phyloP scores from a whole-genome alignment of 73 alveolate species.

The Paramecium sonneborni region DNA sequence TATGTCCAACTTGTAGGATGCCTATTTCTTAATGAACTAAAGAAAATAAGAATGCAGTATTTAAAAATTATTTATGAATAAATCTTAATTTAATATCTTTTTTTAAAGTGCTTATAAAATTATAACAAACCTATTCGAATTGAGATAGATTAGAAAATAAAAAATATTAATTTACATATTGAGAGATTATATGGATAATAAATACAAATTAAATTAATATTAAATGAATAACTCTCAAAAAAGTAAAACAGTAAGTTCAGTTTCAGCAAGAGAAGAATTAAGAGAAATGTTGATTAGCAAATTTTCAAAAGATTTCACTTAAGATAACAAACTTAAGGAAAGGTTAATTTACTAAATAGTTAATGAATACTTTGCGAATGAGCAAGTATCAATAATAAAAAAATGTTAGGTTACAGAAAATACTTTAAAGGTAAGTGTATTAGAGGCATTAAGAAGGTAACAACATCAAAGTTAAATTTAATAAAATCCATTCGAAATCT shows the following conservation, averaged over 20 bases:
- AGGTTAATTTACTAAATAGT: slow-evolving; percentile 38
- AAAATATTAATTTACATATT: not conserved
- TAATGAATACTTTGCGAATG: slow-evolving; percentile 55
- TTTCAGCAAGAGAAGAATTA: slow-evolving; percentile 61
- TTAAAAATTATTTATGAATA: too few species aligned
- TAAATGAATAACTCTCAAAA: not conserved
- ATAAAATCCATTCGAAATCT: not conserved
- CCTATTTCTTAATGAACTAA: too few species aligned
- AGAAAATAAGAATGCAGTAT: too few species aligned
- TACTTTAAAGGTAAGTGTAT: slow-evolving; percentile 49
- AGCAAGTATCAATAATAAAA: slow-evolving; percentile 18
- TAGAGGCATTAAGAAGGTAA: slow-evolving; percentile 2
- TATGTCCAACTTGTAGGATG: not conserved
- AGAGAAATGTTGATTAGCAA: slow-evolving; percentile 54
- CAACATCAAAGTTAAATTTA: not conserved
- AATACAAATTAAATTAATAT: not conserved
- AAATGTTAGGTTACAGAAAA: slow-evolving; percentile 48
- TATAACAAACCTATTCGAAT: too few species aligned
- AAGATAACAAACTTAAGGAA: slow-evolving; percentile 38
- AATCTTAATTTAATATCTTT: too few species aligned
- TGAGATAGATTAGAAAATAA: too few species aligned
- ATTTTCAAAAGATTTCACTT: slow-evolving; percentile 50
- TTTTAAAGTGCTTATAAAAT: too few species aligned
- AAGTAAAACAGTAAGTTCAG: slow-evolving; percentile 38
- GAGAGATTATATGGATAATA: not conserved